Evolutionary conservation across 192 early-diverging fungal species (phyloP).

Genomic region (Rhizoclosmatium sp.): DNA sequence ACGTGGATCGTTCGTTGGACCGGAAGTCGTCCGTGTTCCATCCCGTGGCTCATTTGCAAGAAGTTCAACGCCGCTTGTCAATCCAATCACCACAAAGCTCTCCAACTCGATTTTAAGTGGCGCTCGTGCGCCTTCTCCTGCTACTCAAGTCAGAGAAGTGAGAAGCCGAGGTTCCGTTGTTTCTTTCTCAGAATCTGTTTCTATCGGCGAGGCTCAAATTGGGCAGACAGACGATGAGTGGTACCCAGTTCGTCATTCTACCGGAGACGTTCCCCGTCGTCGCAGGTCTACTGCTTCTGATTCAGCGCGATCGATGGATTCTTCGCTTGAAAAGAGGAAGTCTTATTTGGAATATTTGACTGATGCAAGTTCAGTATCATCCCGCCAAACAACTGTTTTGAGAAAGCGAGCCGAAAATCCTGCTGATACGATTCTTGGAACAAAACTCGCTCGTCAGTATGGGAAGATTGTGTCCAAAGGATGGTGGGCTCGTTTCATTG

Average conservation of each 20-base stretch:
- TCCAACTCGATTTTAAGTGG: too few relatives aligned
- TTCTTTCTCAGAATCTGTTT: constrained; percentile 1
- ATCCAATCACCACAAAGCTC: neutral
- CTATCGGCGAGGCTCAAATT: neutral
- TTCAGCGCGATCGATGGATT: constrained; percentile 11
- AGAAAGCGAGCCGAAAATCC: constrained; percentile 13
- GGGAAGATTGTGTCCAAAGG: constrained; percentile 11
- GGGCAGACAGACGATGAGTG: neutral
- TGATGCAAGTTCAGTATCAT: constrained; percentile 11
- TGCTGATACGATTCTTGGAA: constrained; percentile 19
- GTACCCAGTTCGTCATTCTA: neutral
- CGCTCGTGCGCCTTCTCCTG: neutral
- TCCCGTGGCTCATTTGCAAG: neutral
- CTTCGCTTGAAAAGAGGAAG: constrained; percentile 13
- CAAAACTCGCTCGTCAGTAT: neutral
- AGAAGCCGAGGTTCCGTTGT: constrained; percentile 21
- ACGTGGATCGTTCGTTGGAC: constrained; percentile 11
- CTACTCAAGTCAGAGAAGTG: neutral
- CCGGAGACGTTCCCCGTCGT: constrained; percentile 7
- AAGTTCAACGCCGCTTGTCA: neutral
- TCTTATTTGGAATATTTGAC: constrained; percentile 28
- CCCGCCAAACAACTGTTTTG: neutral
- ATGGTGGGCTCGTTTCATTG: constrained; percentile 31
- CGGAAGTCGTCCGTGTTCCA: neutral
- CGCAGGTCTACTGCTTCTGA: constrained; percentile 15